Evolutionary conservation across 805 yeast genomes (phyloP).

Genomic region (Candida anglica): DNA sequence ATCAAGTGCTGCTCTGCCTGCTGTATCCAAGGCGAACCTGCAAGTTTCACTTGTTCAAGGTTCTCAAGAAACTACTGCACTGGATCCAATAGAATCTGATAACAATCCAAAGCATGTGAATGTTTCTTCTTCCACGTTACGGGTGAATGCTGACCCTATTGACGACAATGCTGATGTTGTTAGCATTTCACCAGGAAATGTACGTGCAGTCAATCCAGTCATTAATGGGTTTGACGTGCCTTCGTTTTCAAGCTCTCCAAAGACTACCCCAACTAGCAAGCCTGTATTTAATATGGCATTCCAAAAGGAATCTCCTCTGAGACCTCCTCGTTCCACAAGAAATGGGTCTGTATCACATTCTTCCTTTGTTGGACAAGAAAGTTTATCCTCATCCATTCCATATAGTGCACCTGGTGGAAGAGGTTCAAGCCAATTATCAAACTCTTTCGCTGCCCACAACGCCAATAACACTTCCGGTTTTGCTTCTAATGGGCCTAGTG

Average conservation of each 20-base stretch:
- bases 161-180: background rate
- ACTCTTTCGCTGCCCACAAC: background rate
- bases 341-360: conserved; percentile 38
- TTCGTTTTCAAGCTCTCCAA: conserved; percentile 6
- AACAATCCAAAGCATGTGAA: background rate
- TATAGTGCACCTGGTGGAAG: conserved; percentile 70
- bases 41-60: conserved; percentile 3
- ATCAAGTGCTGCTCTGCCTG: conserved; percentile 1
- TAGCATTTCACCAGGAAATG: conserved; percentile 3
- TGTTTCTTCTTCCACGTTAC: background rate
- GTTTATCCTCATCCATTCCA: conserved; percentile 60
- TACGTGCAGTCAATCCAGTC: conserved; percentile 7
- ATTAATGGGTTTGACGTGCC: conserved; percentile 8
- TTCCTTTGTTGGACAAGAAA: conserved; percentile 35
- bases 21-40: conserved; percentile 1
- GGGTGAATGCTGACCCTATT: background rate
- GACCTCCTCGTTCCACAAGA: conserved; percentile 35
- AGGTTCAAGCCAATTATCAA: conserved; percentile 3
- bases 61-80: conserved; percentile 2
- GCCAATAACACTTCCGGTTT: background rate
- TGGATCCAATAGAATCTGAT: conserved; percentile 1
- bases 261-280: background rate
- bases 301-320: conserved; percentile 7
- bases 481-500: background rate
- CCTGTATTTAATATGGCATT: conserved; percentile 9